Percentiles rank a stretch among this genome's conserved stretches.
phyloP scores from a whole-genome alignment of 371 early-diverging fungal species.

The Mucor racemosus region DNA sequence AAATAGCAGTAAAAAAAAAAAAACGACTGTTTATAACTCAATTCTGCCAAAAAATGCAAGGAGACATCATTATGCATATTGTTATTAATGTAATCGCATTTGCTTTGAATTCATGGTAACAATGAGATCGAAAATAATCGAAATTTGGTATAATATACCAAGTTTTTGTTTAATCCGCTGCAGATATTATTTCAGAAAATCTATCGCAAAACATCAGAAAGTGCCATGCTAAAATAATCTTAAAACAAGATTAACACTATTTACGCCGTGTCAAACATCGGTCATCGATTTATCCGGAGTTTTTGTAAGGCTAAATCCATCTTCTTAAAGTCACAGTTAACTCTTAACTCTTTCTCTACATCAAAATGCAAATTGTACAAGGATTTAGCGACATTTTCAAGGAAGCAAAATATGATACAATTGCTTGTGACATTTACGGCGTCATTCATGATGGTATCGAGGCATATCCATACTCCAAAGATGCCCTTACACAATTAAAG shows the following conservation, averaged over 20 bases:
- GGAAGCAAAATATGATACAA: conserved; percentile 32
- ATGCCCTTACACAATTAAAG: conserved; percentile 26
- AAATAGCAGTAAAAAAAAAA: too few species aligned
- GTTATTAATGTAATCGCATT: background rate
- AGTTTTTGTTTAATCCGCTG: too few species aligned
- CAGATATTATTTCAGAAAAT: too few species aligned
- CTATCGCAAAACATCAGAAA: too few species aligned
- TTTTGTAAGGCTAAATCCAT: background rate
- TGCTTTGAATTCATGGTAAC: too few species aligned
- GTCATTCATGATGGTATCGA: conserved; percentile 49
- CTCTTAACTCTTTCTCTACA: background rate
- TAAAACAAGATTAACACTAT: too few species aligned
- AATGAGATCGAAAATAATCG: too few species aligned
- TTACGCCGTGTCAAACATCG: background rate
- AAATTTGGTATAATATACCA: too few species aligned
- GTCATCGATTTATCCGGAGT: background rate
- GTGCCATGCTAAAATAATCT: too few species aligned
- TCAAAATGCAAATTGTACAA: conserved; percentile 28
- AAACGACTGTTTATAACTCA: too few species aligned
- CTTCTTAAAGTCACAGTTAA: background rate
- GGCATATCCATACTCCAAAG: conserved; percentile 38
- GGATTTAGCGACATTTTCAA: conserved; percentile 20
- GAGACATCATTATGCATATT: background rate
- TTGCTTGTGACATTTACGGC: conserved; percentile 55
- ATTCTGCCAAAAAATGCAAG: background rate